Percentiles rank a stretch among this genome's conserved stretches.
These are phyloP conservation scores for Jimgerdemannia lactiflua DNA, from an alignment of 192 early-diverging fungal species.

Conservation along the genomic window DNA sequence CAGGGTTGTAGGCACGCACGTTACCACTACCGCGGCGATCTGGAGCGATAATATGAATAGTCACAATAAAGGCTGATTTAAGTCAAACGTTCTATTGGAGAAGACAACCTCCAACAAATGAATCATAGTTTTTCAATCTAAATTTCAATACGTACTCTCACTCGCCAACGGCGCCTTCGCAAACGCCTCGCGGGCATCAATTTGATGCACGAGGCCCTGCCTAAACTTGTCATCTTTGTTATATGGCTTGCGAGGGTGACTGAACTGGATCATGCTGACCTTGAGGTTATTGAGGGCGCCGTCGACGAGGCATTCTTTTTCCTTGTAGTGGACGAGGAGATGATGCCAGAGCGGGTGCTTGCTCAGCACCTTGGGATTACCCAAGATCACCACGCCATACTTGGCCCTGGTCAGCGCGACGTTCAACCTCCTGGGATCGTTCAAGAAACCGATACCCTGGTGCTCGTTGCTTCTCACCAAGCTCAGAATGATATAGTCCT, in stretches of 20 bases:
- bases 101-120: neutral
- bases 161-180: constrained; percentile 47
- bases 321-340: constrained; percentile 91
- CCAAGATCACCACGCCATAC: constrained; percentile 91
- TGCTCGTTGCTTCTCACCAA: constrained; percentile 98
- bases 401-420: constrained; percentile 90
- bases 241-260: constrained; percentile 59
- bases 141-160: constrained; percentile 27
- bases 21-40: constrained; percentile 44
- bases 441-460: constrained; percentile 94
- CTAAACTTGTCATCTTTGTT: constrained; percentile 54
- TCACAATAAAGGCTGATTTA: constrained; percentile 4
- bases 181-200: constrained; percentile 60
- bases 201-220: constrained; percentile 53
- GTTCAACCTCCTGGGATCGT: constrained; percentile 88
- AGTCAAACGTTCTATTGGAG: neutral
- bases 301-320: constrained; percentile 86
- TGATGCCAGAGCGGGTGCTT: constrained; percentile 97
- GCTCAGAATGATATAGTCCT: constrained; percentile 98
- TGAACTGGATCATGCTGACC: constrained; percentile 87
- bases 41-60: constrained; percentile 9
- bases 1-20: constrained; percentile 32
- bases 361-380: constrained; percentile 94
- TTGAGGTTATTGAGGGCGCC: constrained; percentile 89
- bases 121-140: neutral